Evolutionary conservation across 129 eudicot genomes (phyloP), one percentile per base, ranked within the genome.

Genomic region (Flaveria linearis): DNA sequence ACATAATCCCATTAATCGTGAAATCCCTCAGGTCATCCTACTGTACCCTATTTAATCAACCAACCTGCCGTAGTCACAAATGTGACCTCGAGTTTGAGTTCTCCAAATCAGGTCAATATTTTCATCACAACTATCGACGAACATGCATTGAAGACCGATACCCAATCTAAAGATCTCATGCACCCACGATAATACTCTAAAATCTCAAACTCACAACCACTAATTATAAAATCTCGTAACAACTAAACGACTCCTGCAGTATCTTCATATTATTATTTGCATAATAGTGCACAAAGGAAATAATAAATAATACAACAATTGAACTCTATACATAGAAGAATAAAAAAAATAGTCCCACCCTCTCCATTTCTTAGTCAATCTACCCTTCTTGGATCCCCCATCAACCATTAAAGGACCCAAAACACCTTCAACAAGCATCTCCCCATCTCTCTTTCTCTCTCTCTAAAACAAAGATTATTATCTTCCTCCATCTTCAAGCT

Each of bases 391-490:
- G 84, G 87, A 86, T 82, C 91, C 85, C 68, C 84, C 68, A 71
- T 82, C 79, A 82, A 55, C 85, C 86, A 84, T 86, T 89, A 89
- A 86, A 63, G 78, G 62, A 84, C 56, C 45, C 75, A 71, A 63
- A 61, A 57, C 61, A 71, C 74, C 71, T 71, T 68, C 82, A 72
- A 74, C 77, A 78, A 65, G 79, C 69, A 80, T 47, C 41, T 60
- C 51, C 17, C 33, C 57, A 73, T 81, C 81, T 76, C 13, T 8
- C 70, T 56, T 5, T 69, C 30, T 28, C 30, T 28, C 81, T 62
- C 45, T 62, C 68, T 11, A 20, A 43, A 50, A 51, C 63, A 71
- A 69, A 69, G 26, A 71, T 80, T 33, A 41, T 71, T 62, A 57
- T 51, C 55, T 72, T 68, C 11, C 46, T 50, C 14, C 53, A 49